A percentile compares a stretch with the other conserved stretches of the same genome.
phyloP scores from a whole-genome alignment of 345 rosid species.

The Gossypium herbaceum region DNA sequence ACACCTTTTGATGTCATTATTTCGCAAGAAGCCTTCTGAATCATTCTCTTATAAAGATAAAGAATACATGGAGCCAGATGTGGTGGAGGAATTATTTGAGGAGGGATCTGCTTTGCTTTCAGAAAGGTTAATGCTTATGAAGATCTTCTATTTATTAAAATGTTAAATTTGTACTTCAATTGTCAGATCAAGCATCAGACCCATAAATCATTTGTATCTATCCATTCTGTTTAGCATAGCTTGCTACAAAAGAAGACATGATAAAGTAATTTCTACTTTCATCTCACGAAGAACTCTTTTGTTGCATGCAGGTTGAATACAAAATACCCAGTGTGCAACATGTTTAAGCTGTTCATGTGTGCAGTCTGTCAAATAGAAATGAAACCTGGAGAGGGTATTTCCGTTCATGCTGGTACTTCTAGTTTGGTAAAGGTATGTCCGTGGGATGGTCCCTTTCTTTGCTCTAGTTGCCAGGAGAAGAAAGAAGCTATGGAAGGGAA shows the following conservation, averaged over 20 bases:
- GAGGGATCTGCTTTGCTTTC: conserved; percentile 98
- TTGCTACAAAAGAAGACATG: neutral
- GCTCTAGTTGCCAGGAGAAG: conserved; percentile 92
- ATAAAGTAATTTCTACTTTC: neutral
- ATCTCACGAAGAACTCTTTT: conserved; percentile 17
- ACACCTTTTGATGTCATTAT: conserved; percentile 83
- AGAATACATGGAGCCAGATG: conserved; percentile 69
- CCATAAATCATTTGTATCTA: neutral
- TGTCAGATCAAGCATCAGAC: neutral
- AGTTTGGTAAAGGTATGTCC: conserved; percentile 65
- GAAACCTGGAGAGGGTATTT: conserved; percentile 92
- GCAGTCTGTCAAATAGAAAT: conserved; percentile 98
- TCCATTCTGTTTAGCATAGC: neutral
- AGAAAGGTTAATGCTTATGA: conserved; percentile 60
- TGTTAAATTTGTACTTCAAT: neutral
- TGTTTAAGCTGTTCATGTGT: conserved; percentile 92
- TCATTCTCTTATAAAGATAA: conserved; percentile 62
- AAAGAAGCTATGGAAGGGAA: conserved; percentile 99
- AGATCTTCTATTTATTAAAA: conserved; percentile 19
- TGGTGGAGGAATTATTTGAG: conserved; percentile 85
- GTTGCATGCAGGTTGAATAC: conserved; percentile 73
- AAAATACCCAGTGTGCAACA: conserved; percentile 92
- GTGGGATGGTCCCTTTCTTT: conserved; percentile 99
- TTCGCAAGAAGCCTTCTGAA: conserved; percentile 69
- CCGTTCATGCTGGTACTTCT: conserved; percentile 74